Evolutionary conservation across 306 rosid species (phyloP).

Genomic region (Cicer yamashitae): DNA sequence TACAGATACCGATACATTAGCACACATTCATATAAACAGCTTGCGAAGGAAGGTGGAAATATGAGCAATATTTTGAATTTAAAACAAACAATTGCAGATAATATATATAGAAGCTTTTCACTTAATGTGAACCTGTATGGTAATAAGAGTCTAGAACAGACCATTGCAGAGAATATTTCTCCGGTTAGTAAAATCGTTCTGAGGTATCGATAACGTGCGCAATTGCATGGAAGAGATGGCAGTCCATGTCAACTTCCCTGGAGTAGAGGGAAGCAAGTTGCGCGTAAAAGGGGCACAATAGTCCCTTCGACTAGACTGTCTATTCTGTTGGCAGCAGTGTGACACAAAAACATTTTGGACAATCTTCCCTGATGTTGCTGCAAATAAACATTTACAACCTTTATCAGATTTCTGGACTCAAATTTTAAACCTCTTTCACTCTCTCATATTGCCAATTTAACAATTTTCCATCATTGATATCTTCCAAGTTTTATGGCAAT

Average conservation of each 20-base stretch:
- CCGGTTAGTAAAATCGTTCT: slow-evolving; percentile 56
- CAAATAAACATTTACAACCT: slow-evolving; percentile 72
- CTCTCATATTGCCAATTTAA: slow-evolving; percentile 3
- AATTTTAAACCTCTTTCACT: slow-evolving; percentile 32
- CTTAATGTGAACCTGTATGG: slow-evolving; percentile 58
- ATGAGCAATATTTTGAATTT: slow-evolving; percentile 35
- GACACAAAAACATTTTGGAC: slow-evolving; percentile 82
- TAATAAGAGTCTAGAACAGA: slow-evolving; percentile 89
- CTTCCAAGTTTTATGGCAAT: neutral
- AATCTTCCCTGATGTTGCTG: slow-evolving; percentile 91
- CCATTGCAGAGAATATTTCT: slow-evolving; percentile 84
- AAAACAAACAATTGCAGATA: neutral
- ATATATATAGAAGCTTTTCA: slow-evolving; percentile 39
- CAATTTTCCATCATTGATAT: slow-evolving; percentile 8
- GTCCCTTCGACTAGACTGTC: slow-evolving; percentile 67
- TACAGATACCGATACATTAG: slow-evolving; percentile 17
- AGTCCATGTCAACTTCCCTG: slow-evolving; percentile 89
- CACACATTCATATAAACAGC: slow-evolving; percentile 5
- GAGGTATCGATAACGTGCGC: slow-evolving; percentile 66
- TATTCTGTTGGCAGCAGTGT: slow-evolving; percentile 75
- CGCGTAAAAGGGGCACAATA: slow-evolving; percentile 66
- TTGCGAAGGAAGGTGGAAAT: neutral
- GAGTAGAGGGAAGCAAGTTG: slow-evolving; percentile 71
- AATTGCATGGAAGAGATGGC: slow-evolving; percentile 77
- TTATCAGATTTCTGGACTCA: slow-evolving; percentile 58